Evolutionary conservation across 2,329 filamentous ascomycete genomes (phyloP).

Genomic region (Diaporthe sp.): DNA sequence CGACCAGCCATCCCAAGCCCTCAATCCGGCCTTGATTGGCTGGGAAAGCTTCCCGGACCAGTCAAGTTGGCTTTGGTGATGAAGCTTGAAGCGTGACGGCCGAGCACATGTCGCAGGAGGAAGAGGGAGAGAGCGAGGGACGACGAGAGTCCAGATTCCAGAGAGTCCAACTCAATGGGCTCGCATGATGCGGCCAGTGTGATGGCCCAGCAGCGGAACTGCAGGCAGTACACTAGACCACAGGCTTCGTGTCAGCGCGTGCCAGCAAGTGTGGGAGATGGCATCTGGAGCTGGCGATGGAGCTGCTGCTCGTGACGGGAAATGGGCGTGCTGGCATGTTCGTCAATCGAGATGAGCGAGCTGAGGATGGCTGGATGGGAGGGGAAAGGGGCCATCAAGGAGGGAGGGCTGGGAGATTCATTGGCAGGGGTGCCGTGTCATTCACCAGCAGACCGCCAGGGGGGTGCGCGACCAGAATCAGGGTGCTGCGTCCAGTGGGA

Average conservation of each 20-base stretch:
- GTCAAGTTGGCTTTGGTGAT: constrained; percentile 50
- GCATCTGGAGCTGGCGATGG: constrained; percentile 22
- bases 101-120: constrained; percentile 27
- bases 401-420: constrained; percentile 31
- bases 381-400: constrained; percentile 8
- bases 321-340: constrained; percentile 16
- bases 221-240: constrained; percentile 19
- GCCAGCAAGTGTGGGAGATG: constrained; percentile 17
- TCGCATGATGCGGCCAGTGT: constrained; percentile 57
- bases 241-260: background rate
- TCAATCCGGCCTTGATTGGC: constrained; percentile 59
- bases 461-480: too few species aligned
- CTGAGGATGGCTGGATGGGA: constrained; percentile 29
- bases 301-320: constrained; percentile 34
- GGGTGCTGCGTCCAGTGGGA: constrained; percentile 34
- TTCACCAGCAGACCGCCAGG: constrained; percentile 8
- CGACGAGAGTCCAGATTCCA: constrained; percentile 27
- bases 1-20: constrained; percentile 25
- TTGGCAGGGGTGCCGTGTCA: constrained; percentile 34
- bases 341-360: constrained; percentile 27
- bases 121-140: constrained; percentile 35
- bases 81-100: constrained; percentile 44
- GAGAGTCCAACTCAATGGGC: constrained; percentile 46
- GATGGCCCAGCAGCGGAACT: constrained; percentile 52
- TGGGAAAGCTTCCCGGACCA: constrained; percentile 53